These are phyloP conservation scores for Collybia mongolica DNA, from an alignment of 768 basidiomycete species.

Conservation along the genomic window DNA sequence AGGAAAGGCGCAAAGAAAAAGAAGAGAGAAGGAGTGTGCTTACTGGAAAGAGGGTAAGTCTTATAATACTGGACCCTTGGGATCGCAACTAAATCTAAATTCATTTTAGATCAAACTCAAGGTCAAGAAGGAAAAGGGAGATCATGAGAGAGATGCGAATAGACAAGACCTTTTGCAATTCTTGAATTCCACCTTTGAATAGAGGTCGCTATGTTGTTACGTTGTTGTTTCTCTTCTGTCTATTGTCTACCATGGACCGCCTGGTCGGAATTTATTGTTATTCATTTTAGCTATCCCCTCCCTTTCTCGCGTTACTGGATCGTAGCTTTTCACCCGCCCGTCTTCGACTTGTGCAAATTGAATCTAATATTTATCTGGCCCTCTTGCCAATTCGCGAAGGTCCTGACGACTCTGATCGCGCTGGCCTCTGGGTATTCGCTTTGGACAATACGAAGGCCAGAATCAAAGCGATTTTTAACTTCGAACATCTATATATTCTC, in stretches of 20 bases:
- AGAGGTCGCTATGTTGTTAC: neutral
- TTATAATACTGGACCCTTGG: neutral
- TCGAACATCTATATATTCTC: too few species aligned
- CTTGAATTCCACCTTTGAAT: conserved; percentile 20
- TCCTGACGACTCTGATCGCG: too few species aligned
- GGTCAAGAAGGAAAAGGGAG: conserved; percentile 21
- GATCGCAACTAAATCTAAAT: neutral
- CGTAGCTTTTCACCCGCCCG: too few species aligned
- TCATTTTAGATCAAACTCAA: conserved; percentile 18
- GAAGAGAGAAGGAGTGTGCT: conserved; percentile 20
- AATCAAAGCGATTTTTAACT: too few species aligned
- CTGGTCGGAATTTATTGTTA: neutral
- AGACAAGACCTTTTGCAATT: conserved; percentile 18
- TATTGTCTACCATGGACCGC: neutral
- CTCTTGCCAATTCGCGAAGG: too few species aligned
- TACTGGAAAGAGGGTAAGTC: conserved; percentile 19
- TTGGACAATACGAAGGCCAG: too few species aligned
- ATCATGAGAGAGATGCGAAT: conserved; percentile 21
- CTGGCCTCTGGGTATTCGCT: too few species aligned
- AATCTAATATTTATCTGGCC: too few species aligned
- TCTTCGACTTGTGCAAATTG: too few species aligned
- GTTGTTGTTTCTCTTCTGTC: neutral
- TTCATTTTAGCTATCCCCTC: neutral
- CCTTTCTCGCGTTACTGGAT: too few species aligned
- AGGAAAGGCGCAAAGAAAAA: conserved; percentile 10